Evolutionary conservation across 1,139 yeast species (phyloP), one percentile per base, ranked within the genome.

Genomic region (Groenewaldozyma auringiensis): DNA sequence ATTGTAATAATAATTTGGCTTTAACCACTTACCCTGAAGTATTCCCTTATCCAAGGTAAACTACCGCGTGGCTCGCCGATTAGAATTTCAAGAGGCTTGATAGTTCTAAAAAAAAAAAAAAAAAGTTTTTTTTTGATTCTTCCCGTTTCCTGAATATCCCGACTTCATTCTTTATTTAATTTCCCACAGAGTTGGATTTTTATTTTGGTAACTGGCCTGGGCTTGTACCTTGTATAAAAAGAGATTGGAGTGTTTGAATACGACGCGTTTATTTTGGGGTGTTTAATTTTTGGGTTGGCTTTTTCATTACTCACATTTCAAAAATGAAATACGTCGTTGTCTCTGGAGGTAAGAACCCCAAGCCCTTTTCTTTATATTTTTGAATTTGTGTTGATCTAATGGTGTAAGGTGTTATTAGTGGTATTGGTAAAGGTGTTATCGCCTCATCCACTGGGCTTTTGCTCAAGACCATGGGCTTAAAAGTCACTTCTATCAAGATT

Each of bases 351-450:
- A 54, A 47, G 66, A 37, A n/a, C n/a, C n/a, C n/a, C n/a, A n/a
- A n/a, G n/a, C n/a, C 18, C n/a, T 18, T n/a, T 3, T n/a, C 18
- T 29, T 18, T 35, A 32, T 21, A 33, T 36, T 13, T 21, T 35
- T 32, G 21, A 25, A 22, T 17, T 27, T 16, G 29, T 27, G 21
- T 2, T 37, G 44, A 43, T 92, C 43, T 33, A 41, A 40, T 31
- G n/a, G 6, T 14, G 9, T 18, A 92, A 70, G 96, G 88, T 77
- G 98, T 92, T 59, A 92, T 92, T 59, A 86, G 96, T 58, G 98
- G 99, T 70, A 92, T 92, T 64, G 99, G 99, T 66, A 92, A 92
- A 68, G 99, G 97, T 65, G 96, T 89, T 54, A 75, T 89, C 51
- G 95, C 99, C 49, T 88, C 97, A 35, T 87, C 96, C 48, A 92